Evolutionary conservation across 2,329 filamentous ascomycete species (phyloP), one percentile per base, ranked within the genome.

Genomic region (Colletotrichum kahawae): DNA sequence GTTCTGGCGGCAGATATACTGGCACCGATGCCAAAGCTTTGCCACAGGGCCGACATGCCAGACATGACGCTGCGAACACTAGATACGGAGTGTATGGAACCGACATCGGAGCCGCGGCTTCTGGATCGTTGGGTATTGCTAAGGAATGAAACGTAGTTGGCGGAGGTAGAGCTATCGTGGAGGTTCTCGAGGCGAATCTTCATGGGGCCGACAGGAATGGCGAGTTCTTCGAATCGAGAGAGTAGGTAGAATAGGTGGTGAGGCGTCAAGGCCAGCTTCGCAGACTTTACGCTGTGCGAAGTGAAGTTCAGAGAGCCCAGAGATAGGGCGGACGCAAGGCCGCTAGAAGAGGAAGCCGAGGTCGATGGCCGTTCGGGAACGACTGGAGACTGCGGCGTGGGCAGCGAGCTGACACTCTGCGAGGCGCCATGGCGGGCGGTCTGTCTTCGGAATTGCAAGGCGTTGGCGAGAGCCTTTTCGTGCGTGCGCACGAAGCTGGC

Each of bases 11-110:
- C 91, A 56, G 94, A 93, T 80, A 95, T 95, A 84, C 93, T 94
- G 59, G 94, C 93, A 75, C 93, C 93, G 33, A 98, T 91, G 29
- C 96, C 94, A 78, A 98, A 93, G 80, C 93, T 95, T 27, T 95
- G 94, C 96, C 96, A 98, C 60, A 98, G 87, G 16, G 95, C 93
- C 73, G 95, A 97, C 94, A 99, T 98, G 84, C 95, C 95, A 33
- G 97, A 98, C 94, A 98, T 96, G 81, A 98, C 96, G 84, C 96
- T 98, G 82, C 96, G 93, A 78, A 99, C 95, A 86, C 97, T 98
- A 29, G 96, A 98, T 56, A 98, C 95, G 8, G 97, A 98, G 81
- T 96, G 95, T 78, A 98, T 95, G 2, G 97, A 98, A 79, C 95
- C 95, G 70, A 93, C 93, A 85, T 98, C 96, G 63, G 94, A 94